phyloP scores from a whole-genome alignment of 2,329 filamentous ascomycete species.

The Trichoderma gracile region DNA sequence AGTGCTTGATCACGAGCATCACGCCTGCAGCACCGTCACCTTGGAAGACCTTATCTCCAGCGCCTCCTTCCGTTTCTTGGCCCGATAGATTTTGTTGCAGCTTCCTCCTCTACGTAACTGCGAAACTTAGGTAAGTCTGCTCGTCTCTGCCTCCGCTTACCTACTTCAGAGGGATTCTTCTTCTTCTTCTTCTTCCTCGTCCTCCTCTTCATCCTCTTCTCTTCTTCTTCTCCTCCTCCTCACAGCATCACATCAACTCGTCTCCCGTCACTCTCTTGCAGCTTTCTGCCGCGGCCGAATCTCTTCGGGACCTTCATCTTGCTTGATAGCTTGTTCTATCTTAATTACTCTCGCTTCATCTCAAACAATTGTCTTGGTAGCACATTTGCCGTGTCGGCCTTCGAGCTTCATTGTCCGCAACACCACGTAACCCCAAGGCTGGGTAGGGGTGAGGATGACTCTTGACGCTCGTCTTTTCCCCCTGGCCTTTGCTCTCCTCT shows the following conservation, averaged over 20 bases:
- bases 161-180: not conserved
- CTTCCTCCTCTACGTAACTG: conserved; percentile 19
- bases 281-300: conserved; percentile 32
- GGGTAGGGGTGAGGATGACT: conserved; percentile 34
- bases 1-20: not conserved
- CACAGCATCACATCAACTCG: conserved; percentile 55
- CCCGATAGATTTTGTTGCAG: conserved; percentile 10
- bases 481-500: not conserved
- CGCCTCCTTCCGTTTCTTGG: conserved; percentile 25
- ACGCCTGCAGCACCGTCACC: conserved; percentile 23
- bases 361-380: conserved; percentile 53
- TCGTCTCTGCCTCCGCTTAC: conserved; percentile 18
- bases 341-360: conserved; percentile 60
- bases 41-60: conserved; percentile 9
- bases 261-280: conserved; percentile 46
- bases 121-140: conserved; percentile 25
- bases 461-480: not conserved
- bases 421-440: conserved; percentile 35
- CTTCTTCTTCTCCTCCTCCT: conserved; percentile 30
- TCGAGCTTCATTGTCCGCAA: conserved; percentile 35
- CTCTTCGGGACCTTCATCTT: conserved; percentile 50
- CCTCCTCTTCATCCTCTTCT: conserved; percentile 23
- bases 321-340: conserved; percentile 62
- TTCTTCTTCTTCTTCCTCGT: conserved; percentile 22
- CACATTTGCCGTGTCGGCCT: conserved; percentile 45